Conservation (phyloP, 169 alveolate species). For the Plasmodium ovale region DNA sequence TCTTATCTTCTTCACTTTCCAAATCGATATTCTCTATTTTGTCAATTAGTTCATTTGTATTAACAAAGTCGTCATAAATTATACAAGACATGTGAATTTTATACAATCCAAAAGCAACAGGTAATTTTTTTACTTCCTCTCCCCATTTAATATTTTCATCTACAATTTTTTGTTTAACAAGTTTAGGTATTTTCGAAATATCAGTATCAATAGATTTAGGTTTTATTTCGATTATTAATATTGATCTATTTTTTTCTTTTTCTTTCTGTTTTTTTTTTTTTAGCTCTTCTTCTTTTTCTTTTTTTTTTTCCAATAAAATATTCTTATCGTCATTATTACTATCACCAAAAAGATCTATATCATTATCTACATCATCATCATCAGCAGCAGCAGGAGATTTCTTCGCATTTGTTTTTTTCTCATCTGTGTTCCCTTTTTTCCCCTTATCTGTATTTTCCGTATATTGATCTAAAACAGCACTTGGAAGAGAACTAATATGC, state of each 20-base stretch:
- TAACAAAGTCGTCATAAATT: conserved; percentile 88
- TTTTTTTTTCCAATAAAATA: conserved; percentile 65
- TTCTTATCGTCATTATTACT: conserved; percentile 81
- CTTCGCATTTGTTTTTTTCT: conserved; percentile 11
- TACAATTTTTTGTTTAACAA: conserved; percentile 83
- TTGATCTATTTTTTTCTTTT: conserved; percentile 85
- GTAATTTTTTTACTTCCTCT: conserved; percentile 87
- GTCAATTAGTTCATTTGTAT: conserved; percentile 87
- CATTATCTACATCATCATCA: conserved; percentile 75
- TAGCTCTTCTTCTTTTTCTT: conserved; percentile 87
- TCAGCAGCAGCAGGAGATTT: neutral
- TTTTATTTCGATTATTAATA: conserved; percentile 88
- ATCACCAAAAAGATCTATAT: conserved; percentile 79
- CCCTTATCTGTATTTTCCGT: conserved; percentile 19
- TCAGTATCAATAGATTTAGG: conserved; percentile 88
- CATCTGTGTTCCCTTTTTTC: neutral
- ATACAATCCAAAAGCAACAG: conserved; percentile 90
- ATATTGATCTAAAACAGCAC: conserved; percentile 26
- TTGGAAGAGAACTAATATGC: conserved; percentile 39
- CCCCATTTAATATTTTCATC: conserved; percentile 91
- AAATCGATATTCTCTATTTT: conserved; percentile 88
- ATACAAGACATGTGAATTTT: conserved; percentile 90
- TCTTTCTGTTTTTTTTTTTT: conserved; percentile 85
- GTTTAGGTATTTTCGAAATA: conserved; percentile 83
- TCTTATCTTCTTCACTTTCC: conserved; percentile 85